phyloP scores from a whole-genome alignment of 495 filamentous ascomycete genomes.

The Lophiostoma macrostomum region DNA sequence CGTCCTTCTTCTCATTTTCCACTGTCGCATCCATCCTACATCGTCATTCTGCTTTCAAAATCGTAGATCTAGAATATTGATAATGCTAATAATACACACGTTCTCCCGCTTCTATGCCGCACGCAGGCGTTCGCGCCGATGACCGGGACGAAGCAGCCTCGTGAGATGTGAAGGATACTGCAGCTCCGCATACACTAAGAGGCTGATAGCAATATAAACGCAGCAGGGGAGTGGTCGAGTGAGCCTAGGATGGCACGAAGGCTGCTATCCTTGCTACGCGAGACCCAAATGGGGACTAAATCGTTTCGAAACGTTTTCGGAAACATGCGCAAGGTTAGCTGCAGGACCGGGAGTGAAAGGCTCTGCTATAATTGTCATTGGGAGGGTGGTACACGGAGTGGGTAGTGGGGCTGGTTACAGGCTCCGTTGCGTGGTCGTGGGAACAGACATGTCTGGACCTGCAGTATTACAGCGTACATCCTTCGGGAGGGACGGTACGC shows the following conservation, averaged over 20 bases:
- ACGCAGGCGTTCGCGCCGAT: too few relatives aligned
- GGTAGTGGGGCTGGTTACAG: too few relatives aligned
- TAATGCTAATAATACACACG: conserved; percentile 5
- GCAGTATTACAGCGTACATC: not conserved
- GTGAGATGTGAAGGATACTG: conserved; percentile 7
- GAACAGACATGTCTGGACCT: not conserved
- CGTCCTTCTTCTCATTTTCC: not conserved
- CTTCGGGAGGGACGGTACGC: conserved; percentile 18
- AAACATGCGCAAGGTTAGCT: too few relatives aligned
- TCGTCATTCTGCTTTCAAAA: not conserved
- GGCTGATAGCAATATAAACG: conserved; percentile 16
- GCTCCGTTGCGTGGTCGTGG: not conserved
- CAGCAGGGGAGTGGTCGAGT: not conserved
- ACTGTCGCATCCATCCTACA: not conserved
- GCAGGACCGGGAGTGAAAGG: not conserved
- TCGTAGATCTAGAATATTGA: conserved; percentile 7
- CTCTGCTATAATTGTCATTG: too few relatives aligned
- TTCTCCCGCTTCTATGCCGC: too few relatives aligned
- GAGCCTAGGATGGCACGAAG: not conserved
- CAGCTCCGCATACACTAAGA: not conserved
- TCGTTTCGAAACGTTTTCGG: conserved; percentile 27
- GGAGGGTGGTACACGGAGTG: too few relatives aligned
- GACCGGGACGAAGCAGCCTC: conserved; percentile 12
- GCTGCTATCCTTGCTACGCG: conserved; percentile 1
- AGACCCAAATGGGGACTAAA: conserved; percentile 20